Evolutionary conservation across 805 yeast genomes (phyloP).

Genomic region (Citeromyces nyonsensis): DNA sequence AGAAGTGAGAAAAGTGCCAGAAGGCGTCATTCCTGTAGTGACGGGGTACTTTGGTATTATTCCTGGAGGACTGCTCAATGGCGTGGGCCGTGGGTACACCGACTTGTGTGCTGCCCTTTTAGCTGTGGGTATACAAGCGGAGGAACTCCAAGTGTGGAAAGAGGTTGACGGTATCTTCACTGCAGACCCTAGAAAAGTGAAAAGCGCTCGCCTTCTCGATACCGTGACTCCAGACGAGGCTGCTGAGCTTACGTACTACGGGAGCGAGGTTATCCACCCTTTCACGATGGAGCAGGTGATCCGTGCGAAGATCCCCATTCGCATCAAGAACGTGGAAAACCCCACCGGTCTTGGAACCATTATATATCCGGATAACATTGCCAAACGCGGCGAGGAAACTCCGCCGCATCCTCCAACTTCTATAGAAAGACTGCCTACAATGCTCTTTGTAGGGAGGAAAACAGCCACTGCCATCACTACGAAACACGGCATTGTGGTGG

Average conservation of each 20-base stretch:
- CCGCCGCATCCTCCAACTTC: conserved; percentile 94
- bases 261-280: conserved; percentile 96
- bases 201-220: conserved; percentile 68
- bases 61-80: conserved; percentile 89
- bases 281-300: conserved; percentile 99
- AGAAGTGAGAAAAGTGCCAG: conserved; percentile 15
- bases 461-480: conserved; percentile 95
- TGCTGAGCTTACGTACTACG: conserved; percentile 93
- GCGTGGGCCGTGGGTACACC: conserved; percentile 96
- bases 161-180: conserved; percentile 98
- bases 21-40: conserved; percentile 61
- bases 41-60: conserved; percentile 93
- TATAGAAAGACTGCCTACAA: conserved; percentile 27
- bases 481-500: conserved; percentile 79
- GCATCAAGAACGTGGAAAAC: conserved; percentile 91
- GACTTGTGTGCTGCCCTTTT: conserved; percentile 94
- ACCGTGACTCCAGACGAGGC: conserved; percentile 98
- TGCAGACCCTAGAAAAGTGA: conserved; percentile 94
- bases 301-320: conserved; percentile 86
- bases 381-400: conserved; percentile 72
- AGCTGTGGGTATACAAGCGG: conserved; percentile 86
- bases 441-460: conserved; percentile 28
- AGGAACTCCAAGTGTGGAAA: conserved; percentile 95
- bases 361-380: conserved; percentile 83
- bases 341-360: conserved; percentile 90